Percentiles rank a stretch among this genome's conserved stretches.
phyloP scores from a whole-genome alignment of 2,329 filamentous ascomycete genomes.

The Zalaria obscura region DNA sequence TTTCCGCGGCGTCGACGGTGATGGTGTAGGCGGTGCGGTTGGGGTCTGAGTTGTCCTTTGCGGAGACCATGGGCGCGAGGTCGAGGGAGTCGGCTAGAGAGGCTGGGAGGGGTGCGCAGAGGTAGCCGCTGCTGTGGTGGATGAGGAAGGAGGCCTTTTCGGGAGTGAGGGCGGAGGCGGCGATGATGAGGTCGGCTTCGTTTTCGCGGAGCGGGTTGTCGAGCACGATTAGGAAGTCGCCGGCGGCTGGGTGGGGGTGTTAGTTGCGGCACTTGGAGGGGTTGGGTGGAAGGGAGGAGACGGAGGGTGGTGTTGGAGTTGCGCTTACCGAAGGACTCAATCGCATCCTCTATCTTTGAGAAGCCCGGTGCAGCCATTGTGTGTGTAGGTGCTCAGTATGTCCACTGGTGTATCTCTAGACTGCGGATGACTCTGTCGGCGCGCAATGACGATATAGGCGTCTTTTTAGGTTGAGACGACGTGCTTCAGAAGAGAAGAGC shows the following conservation, averaged over 20 bases:
- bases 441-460: background rate
- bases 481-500: too few relatives aligned
- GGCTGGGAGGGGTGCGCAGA: conserved; percentile 73
- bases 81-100: conserved; percentile 54
- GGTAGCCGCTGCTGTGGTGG: conserved; percentile 73
- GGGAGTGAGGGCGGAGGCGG: conserved; percentile 68
- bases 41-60: conserved; percentile 56
- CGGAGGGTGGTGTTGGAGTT: background rate
- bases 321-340: background rate
- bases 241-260: conserved; percentile 25
- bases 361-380: background rate
- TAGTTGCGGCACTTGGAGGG: background rate
- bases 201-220: conserved; percentile 90
- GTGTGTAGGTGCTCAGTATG: background rate
- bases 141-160: conserved; percentile 95
- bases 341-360: background rate
- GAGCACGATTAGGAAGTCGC: conserved; percentile 91
- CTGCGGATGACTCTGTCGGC: background rate
- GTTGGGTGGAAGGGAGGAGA: background rate
- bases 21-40: conserved; percentile 89
- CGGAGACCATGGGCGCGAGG: conserved; percentile 76
- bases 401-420: background rate
- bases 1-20: conserved; percentile 63
- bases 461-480: background rate
- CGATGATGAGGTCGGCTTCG: conserved; percentile 95